A percentile compares a stretch with the other conserved stretches of the same genome.
Evolutionary conservation across 1,139 yeast species (phyloP).

Genomic region (Hemisphaericaspora lyxosophila): DNA sequence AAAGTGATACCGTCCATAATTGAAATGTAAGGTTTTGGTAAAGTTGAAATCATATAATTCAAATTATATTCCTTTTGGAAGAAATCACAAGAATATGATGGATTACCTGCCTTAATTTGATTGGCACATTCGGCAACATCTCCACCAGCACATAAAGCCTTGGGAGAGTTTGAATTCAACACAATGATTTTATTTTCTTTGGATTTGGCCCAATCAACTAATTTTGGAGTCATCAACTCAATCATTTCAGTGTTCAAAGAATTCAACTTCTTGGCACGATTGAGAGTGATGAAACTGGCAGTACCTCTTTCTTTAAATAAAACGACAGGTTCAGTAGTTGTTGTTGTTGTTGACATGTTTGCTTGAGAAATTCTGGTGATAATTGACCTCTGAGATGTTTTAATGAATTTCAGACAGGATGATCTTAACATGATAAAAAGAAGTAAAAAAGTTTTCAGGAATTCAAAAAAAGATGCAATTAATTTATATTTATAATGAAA

Average conservation of each 20-base stretch:
- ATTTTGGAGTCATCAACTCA: conserved; percentile 66
- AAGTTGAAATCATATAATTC: conserved; percentile 77
- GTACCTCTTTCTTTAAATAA: conserved; percentile 61
- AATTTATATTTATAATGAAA: background rate
- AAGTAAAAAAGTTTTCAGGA: conserved; percentile 1
- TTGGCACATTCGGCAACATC: conserved; percentile 81
- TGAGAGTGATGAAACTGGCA: conserved; percentile 74
- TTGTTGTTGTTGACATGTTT: conserved; percentile 2
- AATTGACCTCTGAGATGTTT: conserved; percentile 4
- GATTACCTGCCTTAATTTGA: conserved; percentile 48
- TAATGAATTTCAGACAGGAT: conserved; percentile 3
- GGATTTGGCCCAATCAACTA: conserved; percentile 74
- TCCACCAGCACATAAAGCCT: conserved; percentile 86
- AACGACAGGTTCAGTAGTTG: conserved; percentile 43
- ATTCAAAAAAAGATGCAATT: background rate
- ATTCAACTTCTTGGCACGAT: conserved; percentile 81
- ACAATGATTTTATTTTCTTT: conserved; percentile 63
- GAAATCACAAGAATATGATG: conserved; percentile 58
- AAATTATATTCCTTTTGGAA: conserved; percentile 81
- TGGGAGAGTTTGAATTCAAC: conserved; percentile 64
- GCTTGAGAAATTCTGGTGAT: conserved; percentile 9
- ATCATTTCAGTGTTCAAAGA: conserved; percentile 84
- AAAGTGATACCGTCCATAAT: conserved; percentile 90
- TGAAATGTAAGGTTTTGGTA: conserved; percentile 80
- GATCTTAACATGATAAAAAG: conserved; percentile 8